Base-by-base conservation (phyloP, 352 stramenopile genomes). In the Globisporangium sylvaticum region DNA sequence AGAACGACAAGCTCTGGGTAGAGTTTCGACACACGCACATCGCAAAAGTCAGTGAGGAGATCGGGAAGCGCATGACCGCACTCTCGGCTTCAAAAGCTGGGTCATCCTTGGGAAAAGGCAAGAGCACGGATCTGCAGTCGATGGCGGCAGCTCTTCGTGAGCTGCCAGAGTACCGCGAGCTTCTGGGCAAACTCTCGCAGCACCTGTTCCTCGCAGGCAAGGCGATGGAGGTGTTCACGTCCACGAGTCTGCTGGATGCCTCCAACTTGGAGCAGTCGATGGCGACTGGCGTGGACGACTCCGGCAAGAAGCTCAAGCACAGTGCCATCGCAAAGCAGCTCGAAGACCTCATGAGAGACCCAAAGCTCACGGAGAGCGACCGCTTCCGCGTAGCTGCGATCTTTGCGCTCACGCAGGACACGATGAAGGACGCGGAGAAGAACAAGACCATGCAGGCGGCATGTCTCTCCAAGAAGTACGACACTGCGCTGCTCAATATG, bases 21-120 rank as follows among this genome's bases (percentile, higher is more conserved):
- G 96, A 99, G 73, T 91, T 99, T 58, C 85, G 95, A 46, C 95
- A 98, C 74, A 95, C 96, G 46, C 97, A 99, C 68, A 98, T 99
- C 71, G 96, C 94, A 2, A 84, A 91, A 68, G 87, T 95, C 57
- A 93, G 84, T 39, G 81, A 87, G 39, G 83, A 92, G 62, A 95
- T 95, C 31, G 79, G 85, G 9, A 85, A 87, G 58, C 82, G 84
- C 10, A 94, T 95, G 83, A 70, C 78, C 0, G 77, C 85, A 18
- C 72, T 95, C 20, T 92, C 85, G 0, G 66, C 76, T 34, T 97
- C 91, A 0, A 97, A 86, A 59, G 87, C 91, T 0, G 94, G 90
- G 14, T 80, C 80, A 14, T 90, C 87, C 0, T 64, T 98, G 5
- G 81, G 81, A 0, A 91, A 91, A 53, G 81, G 81, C 53, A 92